Base-by-base conservation (phyloP, 2,329 filamentous ascomycete genomes). In the Aspergillus brasiliensis region DNA sequence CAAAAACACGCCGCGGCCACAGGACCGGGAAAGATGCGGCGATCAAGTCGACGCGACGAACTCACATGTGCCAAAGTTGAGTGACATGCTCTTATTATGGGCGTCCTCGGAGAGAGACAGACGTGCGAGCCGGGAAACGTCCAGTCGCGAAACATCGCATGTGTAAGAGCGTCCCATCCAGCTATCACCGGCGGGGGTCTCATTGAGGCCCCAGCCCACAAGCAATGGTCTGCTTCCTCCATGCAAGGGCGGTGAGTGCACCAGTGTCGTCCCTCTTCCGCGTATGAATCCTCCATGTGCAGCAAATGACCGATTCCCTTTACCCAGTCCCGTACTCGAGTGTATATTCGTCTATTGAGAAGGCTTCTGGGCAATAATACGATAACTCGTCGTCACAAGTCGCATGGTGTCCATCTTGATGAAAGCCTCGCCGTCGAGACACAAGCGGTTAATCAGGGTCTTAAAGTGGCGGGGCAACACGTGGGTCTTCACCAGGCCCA, bases 331-430 rank as follows among this genome's bases (percentile, higher is more conserved):
- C 25, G 47, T 37, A 17, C 52, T 55, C 11, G 31, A 21, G 54
- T 8, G 37, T 17, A 7, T 8, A 34, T n/a, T n/a, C n/a, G 34
- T 57, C 58, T 53, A 67, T 57, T 61, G 61, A 10, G 51, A 49
- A 19, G 73, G 80, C 68, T 83, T 84, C 68, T 79, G 77, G 0
- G 82, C 82, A 60, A 84, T 79, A 57, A 84, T 78, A 49, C 82
- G 79, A 58, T 84, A 84, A 54, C 81, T 84, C 7, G 82, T 84
- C 2, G 80, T 81, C 21, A 80, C 78, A 15, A 84, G 71, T 10
- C 82, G 78, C 81, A 82, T 81, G 17, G 75, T 77, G 63, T 84
- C 82, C 82, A 84, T 84, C 72, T 83, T 78, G 59, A 84, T 80
- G 61, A 84, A 84, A 0, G 82, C 82, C 70, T 83, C 75, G 1